Percentiles rank a stretch among this genome's conserved stretches.
Conservation (phyloP, 2,329 filamentous ascomycete genomes). For the Bipolaris gigantea region DNA sequence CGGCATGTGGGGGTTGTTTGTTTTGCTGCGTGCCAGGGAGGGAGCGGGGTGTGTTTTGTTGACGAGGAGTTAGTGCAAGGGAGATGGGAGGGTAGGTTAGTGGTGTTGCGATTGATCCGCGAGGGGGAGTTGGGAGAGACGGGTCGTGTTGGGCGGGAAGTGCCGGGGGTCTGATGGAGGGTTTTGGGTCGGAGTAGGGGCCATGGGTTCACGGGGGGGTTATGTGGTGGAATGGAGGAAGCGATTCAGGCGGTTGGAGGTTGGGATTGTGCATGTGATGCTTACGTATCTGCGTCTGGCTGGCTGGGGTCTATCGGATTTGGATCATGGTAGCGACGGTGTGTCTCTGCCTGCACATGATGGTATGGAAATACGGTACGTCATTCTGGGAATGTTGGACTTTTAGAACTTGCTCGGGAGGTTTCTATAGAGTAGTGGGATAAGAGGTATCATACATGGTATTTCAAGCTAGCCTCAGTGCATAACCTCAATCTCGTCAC, state of each 20-base stretch:
- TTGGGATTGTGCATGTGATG: not conserved
- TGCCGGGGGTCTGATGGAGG: not conserved
- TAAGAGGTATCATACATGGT: not conserved
- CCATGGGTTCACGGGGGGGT: not conserved
- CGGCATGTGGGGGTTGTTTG: no score
- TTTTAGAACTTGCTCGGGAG: no score
- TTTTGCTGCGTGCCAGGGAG: no score
- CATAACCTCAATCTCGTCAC: slow-evolving; percentile 30
- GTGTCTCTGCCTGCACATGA: no score
- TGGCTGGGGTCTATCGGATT: not conserved
- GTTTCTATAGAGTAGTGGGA: not conserved
- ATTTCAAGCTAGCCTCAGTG: slow-evolving; percentile 1
- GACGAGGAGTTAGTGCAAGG: not conserved
- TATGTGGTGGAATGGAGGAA: not conserved
- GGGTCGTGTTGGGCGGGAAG: not conserved
- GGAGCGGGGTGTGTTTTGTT: no score
- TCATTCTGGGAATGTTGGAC: not conserved
- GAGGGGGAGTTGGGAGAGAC: not conserved
- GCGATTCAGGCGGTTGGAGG: not conserved
- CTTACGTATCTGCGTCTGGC: not conserved
- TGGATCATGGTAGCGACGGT: no score
- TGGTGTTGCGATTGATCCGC: not conserved
- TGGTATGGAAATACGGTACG: no score
- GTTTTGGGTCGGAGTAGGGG: not conserved
- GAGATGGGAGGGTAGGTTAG: not conserved